Evolutionary conservation across 768 basidiomycete species (phyloP), one percentile per base, ranked within the genome.

Genomic region (Stropharia rugosoannulata): DNA sequence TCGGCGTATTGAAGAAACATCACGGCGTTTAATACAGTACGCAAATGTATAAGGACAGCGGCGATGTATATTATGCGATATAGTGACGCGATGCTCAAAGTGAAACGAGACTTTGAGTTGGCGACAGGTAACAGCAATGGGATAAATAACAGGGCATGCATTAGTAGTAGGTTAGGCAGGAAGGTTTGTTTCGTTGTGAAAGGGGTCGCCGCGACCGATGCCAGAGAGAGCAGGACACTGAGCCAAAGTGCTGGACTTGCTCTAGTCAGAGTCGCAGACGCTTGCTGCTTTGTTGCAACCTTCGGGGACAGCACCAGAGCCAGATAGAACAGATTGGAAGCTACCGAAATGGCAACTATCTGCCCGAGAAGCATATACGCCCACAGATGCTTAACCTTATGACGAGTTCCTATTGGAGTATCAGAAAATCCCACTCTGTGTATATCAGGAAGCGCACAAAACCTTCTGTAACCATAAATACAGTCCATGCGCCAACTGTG

Each of bases 311-410:
- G 64, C 29, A 72, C 59, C 6, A 85, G 52, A 9, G 83, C 80
- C 5, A 82, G 66, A 60, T 81, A 81, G 69, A 87, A 89, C 16
- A 90, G 73, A 51, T 82, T 81, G 0, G 81, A 80, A 7, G 85
- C 83, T 37, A 88, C 82, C 10, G 82, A 83, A 44, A 89, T 83
- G 32, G 88, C 86, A 51, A 90, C 86, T 18, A 89, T 61, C 67
- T 89, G 86, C 5, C 86, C 88, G 8, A 90, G 75, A 36, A 89
- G 71, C 83, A 89, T 86, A 69, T 86, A 89, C 1, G 81, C 84
- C 83, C 83, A 86, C 0, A 80, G 47, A 57, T 80, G 72, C 59
- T 75, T 78, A 56, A 88, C 72, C 13, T 69, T 53, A 41, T 73
- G 62, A 18, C 70, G 66, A 38, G 70, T 64, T 0, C 79, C 80